Evolutionary conservation across 768 basidiomycete species (phyloP).

Genomic region (Lactifluus piperatus): DNA sequence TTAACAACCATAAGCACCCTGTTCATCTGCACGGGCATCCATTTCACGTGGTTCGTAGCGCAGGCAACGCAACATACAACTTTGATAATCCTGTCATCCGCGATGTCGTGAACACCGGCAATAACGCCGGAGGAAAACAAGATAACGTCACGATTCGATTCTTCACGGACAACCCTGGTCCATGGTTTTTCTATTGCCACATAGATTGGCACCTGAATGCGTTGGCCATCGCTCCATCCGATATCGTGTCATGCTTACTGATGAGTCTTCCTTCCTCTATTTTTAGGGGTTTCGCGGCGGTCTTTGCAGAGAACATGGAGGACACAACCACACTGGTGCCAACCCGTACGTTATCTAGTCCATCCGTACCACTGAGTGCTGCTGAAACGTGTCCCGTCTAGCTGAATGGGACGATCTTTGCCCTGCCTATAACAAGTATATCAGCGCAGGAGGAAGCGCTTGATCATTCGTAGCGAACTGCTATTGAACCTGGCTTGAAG

Average conservation of each 20-base stretch:
- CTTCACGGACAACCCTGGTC: slow-evolving; percentile 25
- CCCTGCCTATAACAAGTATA: not conserved
- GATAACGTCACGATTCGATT: slow-evolving; percentile 23
- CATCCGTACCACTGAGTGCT: not conserved
- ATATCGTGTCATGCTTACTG: not conserved
- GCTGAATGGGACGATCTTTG: not conserved
- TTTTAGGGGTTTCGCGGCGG: slow-evolving; percentile 11
- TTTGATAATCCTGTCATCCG: slow-evolving; percentile 34
- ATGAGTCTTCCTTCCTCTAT: not conserved
- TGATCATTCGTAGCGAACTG: no score
- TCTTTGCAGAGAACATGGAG: slow-evolving; percentile 9
- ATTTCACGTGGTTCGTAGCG: slow-evolving; percentile 15
- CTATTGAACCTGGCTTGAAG: no score
- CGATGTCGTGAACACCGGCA: slow-evolving; percentile 31
- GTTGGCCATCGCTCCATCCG: not conserved
- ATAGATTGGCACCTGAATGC: slow-evolving; percentile 24
- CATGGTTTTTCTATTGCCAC: slow-evolving; percentile 26
- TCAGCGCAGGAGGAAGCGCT: no score
- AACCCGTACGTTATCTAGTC: not conserved
- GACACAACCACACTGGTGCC: not conserved
- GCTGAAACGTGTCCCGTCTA: not conserved
- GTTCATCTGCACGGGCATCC: slow-evolving; percentile 10
- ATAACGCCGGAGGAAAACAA: no score
- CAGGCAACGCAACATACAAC: slow-evolving; percentile 15
- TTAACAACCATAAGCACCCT: slow-evolving; percentile 1